Conservation (phyloP, 441 rosid species). For the Eutrema salsugineum region DNA sequence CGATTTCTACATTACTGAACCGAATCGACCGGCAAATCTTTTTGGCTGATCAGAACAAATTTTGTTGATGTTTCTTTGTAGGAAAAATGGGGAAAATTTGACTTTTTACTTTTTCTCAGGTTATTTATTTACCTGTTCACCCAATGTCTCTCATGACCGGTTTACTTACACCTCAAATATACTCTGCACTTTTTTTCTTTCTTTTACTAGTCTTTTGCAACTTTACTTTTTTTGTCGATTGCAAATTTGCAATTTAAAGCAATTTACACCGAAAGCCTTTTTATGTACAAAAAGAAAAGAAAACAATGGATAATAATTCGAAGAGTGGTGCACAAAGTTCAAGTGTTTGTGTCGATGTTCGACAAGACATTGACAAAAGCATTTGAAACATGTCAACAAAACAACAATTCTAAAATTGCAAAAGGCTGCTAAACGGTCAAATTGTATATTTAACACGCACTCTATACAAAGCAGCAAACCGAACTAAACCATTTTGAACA, state of each 20-base stretch:
- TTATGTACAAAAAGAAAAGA: not conserved
- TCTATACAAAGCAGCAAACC: not conserved
- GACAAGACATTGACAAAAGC: conserved; percentile 29
- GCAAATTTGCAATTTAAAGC: conserved; percentile 4
- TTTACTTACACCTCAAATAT: conserved; percentile 30
- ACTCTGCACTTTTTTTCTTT: conserved; percentile 25
- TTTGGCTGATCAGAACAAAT: not conserved
- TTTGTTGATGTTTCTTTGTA: not conserved
- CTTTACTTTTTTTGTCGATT: conserved; percentile 18
- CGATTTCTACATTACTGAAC: not conserved
- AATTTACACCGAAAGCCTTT: conserved; percentile 26
- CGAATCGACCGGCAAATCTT: conserved; percentile 13
- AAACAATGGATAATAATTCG: not conserved
- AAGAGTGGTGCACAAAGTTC: conserved; percentile 35
- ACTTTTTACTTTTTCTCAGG: conserved; percentile 20
- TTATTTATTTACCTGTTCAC: conserved; percentile 23
- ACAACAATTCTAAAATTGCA: conserved; percentile 14
- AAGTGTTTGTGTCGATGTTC: conserved; percentile 25
- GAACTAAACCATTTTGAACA: not conserved
- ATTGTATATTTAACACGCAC: conserved; percentile 25
- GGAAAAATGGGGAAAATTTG: not conserved
- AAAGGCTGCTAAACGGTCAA: conserved; percentile 28
- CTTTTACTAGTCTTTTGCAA: conserved; percentile 28
- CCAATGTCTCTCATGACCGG: conserved; percentile 14
- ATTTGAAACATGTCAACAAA: conserved; percentile 27